Evolutionary conservation across 495 filamentous ascomycete genomes (phyloP), one percentile per base, ranked within the genome.

Genomic region (Talaromyces adpressus): DNA sequence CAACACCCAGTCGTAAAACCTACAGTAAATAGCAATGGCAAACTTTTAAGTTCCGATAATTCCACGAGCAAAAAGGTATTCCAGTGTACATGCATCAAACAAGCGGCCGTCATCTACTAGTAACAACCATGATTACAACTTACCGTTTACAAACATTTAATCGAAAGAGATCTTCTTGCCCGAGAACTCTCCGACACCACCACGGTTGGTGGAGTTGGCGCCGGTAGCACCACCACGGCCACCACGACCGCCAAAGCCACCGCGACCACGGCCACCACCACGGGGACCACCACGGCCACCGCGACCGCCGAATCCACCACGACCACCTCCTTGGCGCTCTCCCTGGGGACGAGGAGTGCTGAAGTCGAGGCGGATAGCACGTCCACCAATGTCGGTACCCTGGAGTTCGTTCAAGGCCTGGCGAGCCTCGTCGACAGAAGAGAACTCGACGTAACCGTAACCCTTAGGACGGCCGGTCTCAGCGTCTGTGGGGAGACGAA

Each of bases 401-500:
- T 88, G 85, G 74, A 91, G 87, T n/a, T 78, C 78, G 67, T 87
- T 84, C 64, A 90, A 87, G 29, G 89, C 94, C 61, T 76, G 75
- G 77, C 88, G 89, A 61, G 94, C 91, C 70, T 97, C 93, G 11
- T 97, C 94, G 59, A 96, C 77, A 12, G 88, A 90, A 47, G 77
- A 75, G 81, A 90, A 96, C 68, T 88, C 87, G 58, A 98, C 88
- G 74, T 98, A 98, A 56, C 91, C 95, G 73, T 95, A 98, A 61
- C 94, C 94, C 85, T 98, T 97, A 72, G 85, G 89, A 61, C 87
- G 85, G 56, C 93, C 94, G 64, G 87, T 84, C 32, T 96, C 92
- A 82, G 77, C 82, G 70, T 98, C 91, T 63, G 93, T 98, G 51
- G 95, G 95, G 58, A 98, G 87, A 68, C 92, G 86, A 64, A 97